Evolutionary conservation across 805 yeast species (phyloP).

Genomic region (Starmerella lactis-condensi): DNA sequence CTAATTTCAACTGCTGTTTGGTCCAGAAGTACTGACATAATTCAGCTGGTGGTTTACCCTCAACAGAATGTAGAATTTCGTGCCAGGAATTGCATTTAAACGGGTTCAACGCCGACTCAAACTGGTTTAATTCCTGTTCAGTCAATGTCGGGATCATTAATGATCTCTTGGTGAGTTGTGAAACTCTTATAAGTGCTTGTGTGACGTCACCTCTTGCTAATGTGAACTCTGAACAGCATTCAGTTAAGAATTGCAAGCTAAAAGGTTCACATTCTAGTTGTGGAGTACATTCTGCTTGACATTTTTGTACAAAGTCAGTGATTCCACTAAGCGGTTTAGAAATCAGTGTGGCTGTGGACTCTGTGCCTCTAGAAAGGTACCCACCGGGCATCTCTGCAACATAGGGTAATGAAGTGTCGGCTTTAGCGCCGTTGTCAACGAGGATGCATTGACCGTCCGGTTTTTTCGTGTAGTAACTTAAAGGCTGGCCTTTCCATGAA

Average conservation of each 20-base stretch:
- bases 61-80: conserved; percentile 54
- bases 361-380: conserved; percentile 60
- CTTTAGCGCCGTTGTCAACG: conserved; percentile 5
- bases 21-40: conserved; percentile 79
- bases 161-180: conserved; percentile 34
- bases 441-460: neutral
- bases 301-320: conserved; percentile 36
- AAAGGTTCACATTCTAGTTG: conserved; percentile 34
- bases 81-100: conserved; percentile 57
- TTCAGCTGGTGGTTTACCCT: conserved; percentile 56
- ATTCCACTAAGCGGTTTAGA: conserved; percentile 38
- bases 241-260: conserved; percentile 72
- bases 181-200: conserved; percentile 31
- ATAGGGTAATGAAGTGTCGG: conserved; percentile 31
- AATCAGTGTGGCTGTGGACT: conserved; percentile 37
- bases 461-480: conserved; percentile 37
- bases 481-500: conserved; percentile 46
- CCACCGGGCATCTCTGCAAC: conserved; percentile 63
- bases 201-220: conserved; percentile 33
- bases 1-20: no score
- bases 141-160: conserved; percentile 65
- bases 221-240: conserved; percentile 39
- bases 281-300: conserved; percentile 37
- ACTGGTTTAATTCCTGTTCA: conserved; percentile 40
- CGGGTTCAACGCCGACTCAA: conserved; percentile 55